Evolutionary conservation across 2,329 filamentous ascomycete species (phyloP).

Genomic region (Phyllosticta citribraziliensis): DNA sequence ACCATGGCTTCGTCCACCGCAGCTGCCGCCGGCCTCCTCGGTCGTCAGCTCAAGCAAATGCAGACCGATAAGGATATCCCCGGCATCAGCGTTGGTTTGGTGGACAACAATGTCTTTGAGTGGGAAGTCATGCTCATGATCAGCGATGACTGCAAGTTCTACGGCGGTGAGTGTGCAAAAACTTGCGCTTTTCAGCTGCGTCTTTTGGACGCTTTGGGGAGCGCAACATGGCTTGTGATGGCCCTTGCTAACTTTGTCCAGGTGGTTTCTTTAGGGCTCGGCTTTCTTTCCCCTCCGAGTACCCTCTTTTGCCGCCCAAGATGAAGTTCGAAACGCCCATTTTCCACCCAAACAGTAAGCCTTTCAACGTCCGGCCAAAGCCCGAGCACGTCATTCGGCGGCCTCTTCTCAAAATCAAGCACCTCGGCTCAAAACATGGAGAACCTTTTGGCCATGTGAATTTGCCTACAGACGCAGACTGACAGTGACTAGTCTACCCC

Average conservation of each 20-base stretch:
- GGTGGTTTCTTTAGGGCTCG: slow-evolving; percentile 92
- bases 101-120: slow-evolving; percentile 81
- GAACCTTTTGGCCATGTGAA: no score
- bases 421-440: no score
- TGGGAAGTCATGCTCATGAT: slow-evolving; percentile 99
- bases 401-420: not conserved
- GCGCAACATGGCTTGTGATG: not conserved
- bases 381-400: not conserved
- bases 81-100: slow-evolving; percentile 85
- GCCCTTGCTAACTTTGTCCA: slow-evolving; percentile 13
- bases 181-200: not conserved
- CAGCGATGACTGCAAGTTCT: slow-evolving; percentile 84
- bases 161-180: slow-evolving; percentile 59
- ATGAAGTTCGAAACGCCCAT: slow-evolving; percentile 94
- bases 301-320: slow-evolving; percentile 87
- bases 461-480: not conserved
- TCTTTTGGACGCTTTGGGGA: not conserved
- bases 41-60: slow-evolving; percentile 88
- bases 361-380: not conserved
- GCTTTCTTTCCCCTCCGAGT: slow-evolving; percentile 90
- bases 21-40: slow-evolving; percentile 63
- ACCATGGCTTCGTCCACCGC: slow-evolving; percentile 30
- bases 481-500: slow-evolving; percentile 62
- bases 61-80: slow-evolving; percentile 83
- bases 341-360: slow-evolving; percentile 88